These are phyloP conservation scores for Effrenium voratum DNA, from an alignment of 73 alveolate genomes.

Conservation along the genomic window DNA sequence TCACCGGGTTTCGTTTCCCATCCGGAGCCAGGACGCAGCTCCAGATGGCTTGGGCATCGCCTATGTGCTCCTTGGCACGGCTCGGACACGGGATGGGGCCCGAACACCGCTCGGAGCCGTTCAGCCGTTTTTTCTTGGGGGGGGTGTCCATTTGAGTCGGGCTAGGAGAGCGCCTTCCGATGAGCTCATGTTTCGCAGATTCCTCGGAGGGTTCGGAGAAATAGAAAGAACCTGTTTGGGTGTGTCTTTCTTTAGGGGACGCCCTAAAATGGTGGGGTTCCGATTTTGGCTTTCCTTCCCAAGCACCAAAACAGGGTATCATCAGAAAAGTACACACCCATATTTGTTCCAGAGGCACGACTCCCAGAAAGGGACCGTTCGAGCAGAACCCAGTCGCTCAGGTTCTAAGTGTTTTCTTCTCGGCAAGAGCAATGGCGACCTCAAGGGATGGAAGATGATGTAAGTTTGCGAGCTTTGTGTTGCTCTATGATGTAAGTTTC, in stretches of 20 bases:
- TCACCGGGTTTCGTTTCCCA: neutral
- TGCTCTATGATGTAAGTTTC: too few relatives aligned
- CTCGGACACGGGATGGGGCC: neutral
- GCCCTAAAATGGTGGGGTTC: too few relatives aligned
- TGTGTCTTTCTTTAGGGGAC: neutral
- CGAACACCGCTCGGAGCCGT: neutral
- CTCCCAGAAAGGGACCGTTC: too few relatives aligned
- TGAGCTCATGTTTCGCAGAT: neutral
- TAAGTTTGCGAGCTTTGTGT: too few relatives aligned
- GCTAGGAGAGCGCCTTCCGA: neutral
- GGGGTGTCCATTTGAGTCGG: neutral
- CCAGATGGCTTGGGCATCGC: constrained; percentile 78
- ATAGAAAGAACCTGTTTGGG: neutral
- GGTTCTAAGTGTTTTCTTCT: too few relatives aligned
- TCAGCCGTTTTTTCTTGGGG: neutral
- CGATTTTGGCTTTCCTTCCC: too few relatives aligned
- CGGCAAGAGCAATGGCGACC: too few relatives aligned
- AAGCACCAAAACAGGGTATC: too few relatives aligned
- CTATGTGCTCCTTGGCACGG: constrained; percentile 42
- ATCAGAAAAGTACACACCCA: too few relatives aligned
- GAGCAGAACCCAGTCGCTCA: too few relatives aligned
- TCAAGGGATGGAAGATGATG: too few relatives aligned
- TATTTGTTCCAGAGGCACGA: too few relatives aligned
- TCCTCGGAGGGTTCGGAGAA: neutral
- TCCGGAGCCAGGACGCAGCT: constrained; percentile 22